Evolutionary conservation across 2,329 filamentous ascomycete species (phyloP), one percentile per base, ranked within the genome.

Genomic region (Cordyceps fumosorosea): DNA sequence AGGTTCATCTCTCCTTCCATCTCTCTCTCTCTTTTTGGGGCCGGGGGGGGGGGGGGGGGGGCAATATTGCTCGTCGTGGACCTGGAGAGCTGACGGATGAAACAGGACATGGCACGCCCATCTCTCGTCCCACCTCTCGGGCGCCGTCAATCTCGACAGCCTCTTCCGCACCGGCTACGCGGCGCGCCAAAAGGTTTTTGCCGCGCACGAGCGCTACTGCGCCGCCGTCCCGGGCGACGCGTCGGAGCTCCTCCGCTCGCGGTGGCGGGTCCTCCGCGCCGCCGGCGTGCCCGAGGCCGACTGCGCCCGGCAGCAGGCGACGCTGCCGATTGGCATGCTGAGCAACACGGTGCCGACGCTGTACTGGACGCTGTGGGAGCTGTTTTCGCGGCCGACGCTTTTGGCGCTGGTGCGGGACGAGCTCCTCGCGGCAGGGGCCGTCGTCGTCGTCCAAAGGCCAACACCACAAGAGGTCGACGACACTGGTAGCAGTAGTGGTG

Each of bases 331-430:
- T 7, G 78, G 69, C 0, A 64, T 77, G 24, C 67, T 78, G 1
- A 70, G 72, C 48, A 82, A 82, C 65, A 77, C 77, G 0, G 68
- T 73, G 4, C 76, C 76, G 0, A 72, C 77, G 0, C 66, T 69
- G 0, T 82, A 80, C 68, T 82, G 80, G 79, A 62, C 75, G 1
- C 42, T 81, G 0, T 75, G 72, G 63, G 73, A 79, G 45, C 66
- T 82, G 8, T 78, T 72, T 66, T 75, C 75, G 5, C 71, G 75
- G 1, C 73, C 76, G 0, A 65, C 67, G 1, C 65, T 81, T 0
- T 70, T 80, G 1, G 58, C 65, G 0, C 72, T 75, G n/a, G 66
- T 81, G 4, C 72, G 77, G 0, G 61, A 72, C 0, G 79, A 81
- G 63, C 66, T 81, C 11, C 34, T 37, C 3, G n/a, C 3, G 7